Percentiles rank a stretch among this genome's conserved stretches.
phyloP scores from a whole-genome alignment of 75 land plant genomes.

The Picea glauca region DNA sequence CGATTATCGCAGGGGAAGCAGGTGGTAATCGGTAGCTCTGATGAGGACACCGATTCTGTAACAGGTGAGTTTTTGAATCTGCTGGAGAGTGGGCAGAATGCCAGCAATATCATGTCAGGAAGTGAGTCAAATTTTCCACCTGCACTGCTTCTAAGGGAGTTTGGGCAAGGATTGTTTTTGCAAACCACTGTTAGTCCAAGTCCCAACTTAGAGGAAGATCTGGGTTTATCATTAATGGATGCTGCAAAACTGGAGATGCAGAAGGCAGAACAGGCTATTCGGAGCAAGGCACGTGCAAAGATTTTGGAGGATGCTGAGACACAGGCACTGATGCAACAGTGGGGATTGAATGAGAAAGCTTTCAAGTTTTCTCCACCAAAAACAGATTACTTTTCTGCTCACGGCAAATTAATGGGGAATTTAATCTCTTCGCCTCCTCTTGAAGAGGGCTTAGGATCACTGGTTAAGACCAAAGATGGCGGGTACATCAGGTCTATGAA shows the following conservation, averaged over 20 bases:
- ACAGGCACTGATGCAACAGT: slow-evolving; percentile 26
- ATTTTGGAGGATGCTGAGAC: slow-evolving; percentile 35
- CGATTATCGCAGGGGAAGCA: background rate
- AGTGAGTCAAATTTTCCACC: slow-evolving; percentile 9
- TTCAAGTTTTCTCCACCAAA: slow-evolving; percentile 10
- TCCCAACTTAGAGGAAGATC: slow-evolving; percentile 1
- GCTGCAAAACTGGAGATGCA: slow-evolving; percentile 8
- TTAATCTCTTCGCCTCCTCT: slow-evolving; percentile 26
- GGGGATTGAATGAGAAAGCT: slow-evolving; percentile 22
- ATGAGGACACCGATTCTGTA: slow-evolving; percentile 17
- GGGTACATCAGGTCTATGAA: slow-evolving; percentile 26
- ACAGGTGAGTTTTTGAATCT: slow-evolving; percentile 23
- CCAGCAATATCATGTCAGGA: too few relatives aligned
- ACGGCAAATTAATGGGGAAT: slow-evolving; percentile 44
- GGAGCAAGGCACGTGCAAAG: slow-evolving; percentile 28
- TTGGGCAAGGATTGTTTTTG: background rate
- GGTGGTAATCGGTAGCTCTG: background rate
- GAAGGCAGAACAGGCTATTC: slow-evolving; percentile 9
- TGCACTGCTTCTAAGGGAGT: slow-evolving; percentile 6
- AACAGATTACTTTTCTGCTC: background rate
- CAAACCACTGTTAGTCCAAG: background rate
- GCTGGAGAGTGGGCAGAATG: slow-evolving; percentile 13
- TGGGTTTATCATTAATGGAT: slow-evolving; percentile 12
- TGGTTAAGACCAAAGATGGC: slow-evolving; percentile 20
- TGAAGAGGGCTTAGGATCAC: slow-evolving; percentile 15